Evolutionary conservation across 805 yeast genomes (phyloP), one percentile per base, ranked within the genome.

Genomic region (Lachancea quebecensis): DNA sequence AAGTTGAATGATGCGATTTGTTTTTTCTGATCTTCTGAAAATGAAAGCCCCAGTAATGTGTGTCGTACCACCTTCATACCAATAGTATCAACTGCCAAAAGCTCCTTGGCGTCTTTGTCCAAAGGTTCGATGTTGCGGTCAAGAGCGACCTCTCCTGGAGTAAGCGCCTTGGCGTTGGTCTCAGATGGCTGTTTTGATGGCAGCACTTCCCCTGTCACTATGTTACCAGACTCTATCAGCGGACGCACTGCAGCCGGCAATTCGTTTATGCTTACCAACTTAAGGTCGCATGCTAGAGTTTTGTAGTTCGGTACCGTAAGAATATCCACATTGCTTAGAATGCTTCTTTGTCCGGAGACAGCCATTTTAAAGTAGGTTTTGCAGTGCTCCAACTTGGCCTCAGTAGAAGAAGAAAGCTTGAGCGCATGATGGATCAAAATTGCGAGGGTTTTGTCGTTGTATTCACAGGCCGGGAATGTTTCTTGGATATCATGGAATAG

Each of bases 41-140:
- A 55, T 40, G 59, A 48, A 29, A 81, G 61, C 1, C 81, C 85
- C 17, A 79, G 59, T 34, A 89, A 69, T 2, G 91, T 77, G 54
- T 85, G 86, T 60, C 91, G 78, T 48, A 90, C 82, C 12, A 82
- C 82, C 52, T 81, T 82, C 66, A 89, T 73, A 10, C 93, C 95
- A 49, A 79, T 77, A 0, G 95, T 78, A 37, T 80, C 82, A 8
- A 87, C 95, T 1, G 95, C 72, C 39, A 67, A 65, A 40, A 90
- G 71, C 12, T 68, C 68, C 2, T 72, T 79, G 8, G 68, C 71
- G 35, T 77, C 77, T 50, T 82, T 85, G 2, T 73, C 74, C 11
- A 86, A 57, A 0, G 77, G 55, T 14, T 69, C 71, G 34, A 70
- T 61, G 2, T 57, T 41, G 16, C 54, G 58, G 25, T 57, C 57